Evolutionary conservation across 2,329 filamentous ascomycete species (phyloP).

Genomic region (Alternaria arbusti): DNA sequence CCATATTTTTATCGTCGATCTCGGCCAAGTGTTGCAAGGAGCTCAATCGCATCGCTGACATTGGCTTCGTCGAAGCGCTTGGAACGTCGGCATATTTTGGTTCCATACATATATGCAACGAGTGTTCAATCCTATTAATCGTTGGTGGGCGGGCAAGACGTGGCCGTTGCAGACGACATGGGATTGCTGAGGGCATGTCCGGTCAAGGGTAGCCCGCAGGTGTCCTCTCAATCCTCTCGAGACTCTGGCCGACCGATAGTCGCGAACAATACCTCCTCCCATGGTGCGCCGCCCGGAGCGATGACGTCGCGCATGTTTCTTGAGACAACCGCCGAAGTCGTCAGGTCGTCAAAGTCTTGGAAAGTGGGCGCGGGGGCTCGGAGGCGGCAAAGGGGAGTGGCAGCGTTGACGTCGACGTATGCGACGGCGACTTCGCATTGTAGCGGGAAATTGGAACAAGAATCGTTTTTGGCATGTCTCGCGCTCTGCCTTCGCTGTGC

Average conservation of each 20-base stretch:
- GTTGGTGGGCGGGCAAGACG: background rate
- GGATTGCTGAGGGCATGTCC: background rate
- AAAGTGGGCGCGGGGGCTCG: background rate
- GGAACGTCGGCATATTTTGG: background rate
- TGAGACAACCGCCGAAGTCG: background rate
- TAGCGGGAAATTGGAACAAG: too few species aligned
- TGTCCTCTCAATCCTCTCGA: background rate
- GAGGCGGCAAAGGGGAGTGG: background rate
- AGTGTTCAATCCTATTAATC: background rate
- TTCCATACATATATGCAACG: background rate
- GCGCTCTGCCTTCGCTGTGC: background rate
- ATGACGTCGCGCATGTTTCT: background rate
- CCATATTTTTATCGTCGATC: too few species aligned
- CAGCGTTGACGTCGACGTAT: background rate
- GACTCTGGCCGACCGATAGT: too few species aligned
- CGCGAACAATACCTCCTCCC: background rate
- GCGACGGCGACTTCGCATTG: too few species aligned
- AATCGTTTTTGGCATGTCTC: background rate
- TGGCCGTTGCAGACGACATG: background rate
- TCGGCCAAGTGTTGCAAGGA: too few species aligned
- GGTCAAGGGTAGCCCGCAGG: background rate
- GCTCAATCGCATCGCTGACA: too few species aligned
- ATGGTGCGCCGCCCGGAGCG: background rate
- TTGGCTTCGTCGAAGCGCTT: background rate
- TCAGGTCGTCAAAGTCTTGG: background rate